phyloP scores from a whole-genome alignment of 176 grass and related monocot species.

The Aechmea fasciata region DNA sequence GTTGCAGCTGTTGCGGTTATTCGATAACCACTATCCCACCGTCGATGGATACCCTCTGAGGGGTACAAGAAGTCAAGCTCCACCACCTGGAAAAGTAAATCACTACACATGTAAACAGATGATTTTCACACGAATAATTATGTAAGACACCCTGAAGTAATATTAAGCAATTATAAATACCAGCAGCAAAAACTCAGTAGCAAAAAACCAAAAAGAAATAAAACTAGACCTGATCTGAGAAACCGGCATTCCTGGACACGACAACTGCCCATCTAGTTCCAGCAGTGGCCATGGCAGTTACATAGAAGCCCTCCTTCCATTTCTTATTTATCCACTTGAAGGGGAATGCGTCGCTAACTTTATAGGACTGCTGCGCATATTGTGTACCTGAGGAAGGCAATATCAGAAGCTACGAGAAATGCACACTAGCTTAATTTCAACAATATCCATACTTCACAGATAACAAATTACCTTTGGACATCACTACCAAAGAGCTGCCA shows the following conservation, averaged over 20 bases:
- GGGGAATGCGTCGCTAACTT: conserved; percentile 87
- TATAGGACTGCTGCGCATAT: conserved; percentile 88
- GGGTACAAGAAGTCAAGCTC: conserved; percentile 97
- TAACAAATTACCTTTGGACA: conserved; percentile 70
- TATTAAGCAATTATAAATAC: too few species aligned
- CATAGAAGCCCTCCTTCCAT: conserved; percentile 87
- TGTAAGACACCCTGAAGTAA: too few species aligned
- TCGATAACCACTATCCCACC: conserved; percentile 74
- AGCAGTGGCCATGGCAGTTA: conserved; percentile 85
- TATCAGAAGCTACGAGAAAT: conserved; percentile 13
- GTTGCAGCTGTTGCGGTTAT: conserved; percentile 83
- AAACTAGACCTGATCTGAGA: conserved; percentile 57
- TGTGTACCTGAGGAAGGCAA: conserved; percentile 50
- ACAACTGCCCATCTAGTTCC: conserved; percentile 80
- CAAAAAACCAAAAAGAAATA: neutral
- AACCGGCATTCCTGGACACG: conserved; percentile 83
- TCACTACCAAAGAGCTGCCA: conserved; percentile 78
- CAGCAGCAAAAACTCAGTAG: too few species aligned
- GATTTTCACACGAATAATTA: too few species aligned
- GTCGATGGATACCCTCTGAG: conserved; percentile 82
- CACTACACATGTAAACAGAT: too few species aligned
- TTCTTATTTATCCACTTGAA: conserved; percentile 99
- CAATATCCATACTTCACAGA: neutral
- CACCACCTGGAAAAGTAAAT: conserved; percentile 50
- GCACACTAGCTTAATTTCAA: neutral